Evolutionary conservation across 495 filamentous ascomycete species (phyloP).

Genomic region (Neurospora sp.): DNA sequence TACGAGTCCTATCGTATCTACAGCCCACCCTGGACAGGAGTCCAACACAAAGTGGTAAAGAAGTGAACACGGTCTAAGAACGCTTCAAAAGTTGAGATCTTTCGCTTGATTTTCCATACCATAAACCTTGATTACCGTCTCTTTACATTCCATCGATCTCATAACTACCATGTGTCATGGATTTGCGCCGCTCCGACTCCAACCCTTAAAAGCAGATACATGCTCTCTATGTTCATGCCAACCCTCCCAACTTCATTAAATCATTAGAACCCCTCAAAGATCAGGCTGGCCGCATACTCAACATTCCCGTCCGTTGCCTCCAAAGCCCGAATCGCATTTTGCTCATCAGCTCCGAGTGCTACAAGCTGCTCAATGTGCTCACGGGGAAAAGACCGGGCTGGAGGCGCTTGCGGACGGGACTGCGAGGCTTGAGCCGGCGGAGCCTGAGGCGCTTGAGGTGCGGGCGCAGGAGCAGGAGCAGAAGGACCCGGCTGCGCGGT

Average conservation of each 20-base stretch:
- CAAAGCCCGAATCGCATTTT: conserved; percentile 69
- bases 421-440: conserved; percentile 1
- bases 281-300: conserved; percentile 72
- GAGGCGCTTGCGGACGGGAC: conserved; percentile 10
- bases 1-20: neutral
- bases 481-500: conserved; percentile 12
- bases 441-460: conserved; percentile 1
- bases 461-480: conserved; percentile 19
- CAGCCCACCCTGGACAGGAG: neutral
- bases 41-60: neutral
- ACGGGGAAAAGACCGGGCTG: conserved; percentile 38
- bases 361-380: conserved; percentile 62
- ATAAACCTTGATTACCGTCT: neutral
- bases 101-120: neutral
- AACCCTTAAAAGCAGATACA: neutral
- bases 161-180: neutral
- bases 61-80: neutral
- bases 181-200: neutral
- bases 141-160: neutral
- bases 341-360: conserved; percentile 67
- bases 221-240: neutral
- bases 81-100: neutral
- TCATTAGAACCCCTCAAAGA: conserved; percentile 46
- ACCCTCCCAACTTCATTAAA: neutral
- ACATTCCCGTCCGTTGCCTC: conserved; percentile 78